Evolutionary conservation across 2,329 filamentous ascomycete genomes (phyloP), one percentile per base, ranked within the genome.

Genomic region (Arthroderma uncinatum): DNA sequence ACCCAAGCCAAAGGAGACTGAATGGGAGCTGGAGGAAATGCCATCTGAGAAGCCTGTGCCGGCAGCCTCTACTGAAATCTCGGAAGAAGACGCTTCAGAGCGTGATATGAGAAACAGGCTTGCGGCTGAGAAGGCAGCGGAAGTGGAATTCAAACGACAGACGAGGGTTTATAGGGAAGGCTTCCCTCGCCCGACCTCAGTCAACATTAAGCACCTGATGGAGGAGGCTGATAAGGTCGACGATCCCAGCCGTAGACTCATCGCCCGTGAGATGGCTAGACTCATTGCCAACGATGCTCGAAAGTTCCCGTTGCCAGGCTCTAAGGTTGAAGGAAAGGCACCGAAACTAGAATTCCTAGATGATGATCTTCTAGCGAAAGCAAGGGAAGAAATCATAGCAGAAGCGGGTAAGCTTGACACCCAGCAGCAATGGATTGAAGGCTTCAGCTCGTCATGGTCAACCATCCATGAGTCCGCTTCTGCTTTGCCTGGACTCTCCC

Each of bases 161-260:
- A 94, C 88, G 1, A 90, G 95, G 67, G 91, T 95, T n/a, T 84
- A 96, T 71, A 92, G 97, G 72, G 84, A 81, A 63, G 82, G 81
- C 2, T 76, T 98, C 10, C 93, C 93, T 6, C 81, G 92, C 47
- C 90, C 93, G 1, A 78, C 79, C 1, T 73, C 79, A 1, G 77
- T 97, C 12, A 85, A 97, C 68, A 72, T 93, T 21, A 76, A 84
- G 54, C 77, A 78, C 0, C 74, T 97, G 62, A 68, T 90, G 54
- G 79, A 82, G 61, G 78, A 77, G 33, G 86, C 86, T 0, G 78
- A 80, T 1, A 71, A 78, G 10, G 73, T 85, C 3, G 67, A 77
- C 1, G 83, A 91, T 64, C 80, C 84, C 0, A 78, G 84, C n/a
- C 78, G 86, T 64, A 77, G 79, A 10, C 75, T 86, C 48, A 84